phyloP scores from a whole-genome alignment of 495 filamentous ascomycete species.

The Xylaria curta region DNA sequence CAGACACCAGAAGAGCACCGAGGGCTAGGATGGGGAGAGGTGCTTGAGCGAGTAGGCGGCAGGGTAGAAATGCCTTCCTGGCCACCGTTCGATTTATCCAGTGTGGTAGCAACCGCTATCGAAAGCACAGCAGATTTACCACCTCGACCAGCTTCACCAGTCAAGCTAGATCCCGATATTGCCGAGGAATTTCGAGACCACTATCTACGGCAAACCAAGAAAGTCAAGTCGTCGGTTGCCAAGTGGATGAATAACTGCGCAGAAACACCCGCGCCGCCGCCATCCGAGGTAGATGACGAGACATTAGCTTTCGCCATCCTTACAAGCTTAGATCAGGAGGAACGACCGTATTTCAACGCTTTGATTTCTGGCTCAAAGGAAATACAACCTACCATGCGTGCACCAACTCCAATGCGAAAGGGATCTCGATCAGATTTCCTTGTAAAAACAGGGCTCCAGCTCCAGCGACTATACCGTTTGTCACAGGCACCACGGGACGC shows the following conservation, averaged over 20 bases:
- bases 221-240: conserved; percentile 83
- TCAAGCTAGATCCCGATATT: conserved; percentile 89
- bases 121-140: conserved; percentile 53
- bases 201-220: conserved; percentile 85
- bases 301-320: conserved; percentile 91
- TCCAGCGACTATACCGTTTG: conserved; percentile 86
- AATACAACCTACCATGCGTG: conserved; percentile 58
- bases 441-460: conserved; percentile 71
- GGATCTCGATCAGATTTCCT: conserved; percentile 68
- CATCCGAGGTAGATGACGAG: conserved; percentile 88
- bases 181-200: conserved; percentile 89
- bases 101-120: conserved; percentile 61
- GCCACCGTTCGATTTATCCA: conserved; percentile 82
- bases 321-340: conserved; percentile 78
- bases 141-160: conserved; percentile 63
- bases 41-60: conserved; percentile 90
- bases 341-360: conserved; percentile 78
- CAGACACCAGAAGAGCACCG: conserved; percentile 59
- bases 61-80: conserved; percentile 82
- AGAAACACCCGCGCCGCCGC: conserved; percentile 71
- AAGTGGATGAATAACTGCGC: conserved; percentile 83
- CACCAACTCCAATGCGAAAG: conserved; percentile 63
- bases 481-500: conserved; percentile 74
- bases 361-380: conserved; percentile 73
- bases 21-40: conserved; percentile 95